Evolutionary conservation across 2,329 filamentous ascomycete species (phyloP), one percentile per base, ranked within the genome.

Genomic region (Domatiomyces globalis): DNA sequence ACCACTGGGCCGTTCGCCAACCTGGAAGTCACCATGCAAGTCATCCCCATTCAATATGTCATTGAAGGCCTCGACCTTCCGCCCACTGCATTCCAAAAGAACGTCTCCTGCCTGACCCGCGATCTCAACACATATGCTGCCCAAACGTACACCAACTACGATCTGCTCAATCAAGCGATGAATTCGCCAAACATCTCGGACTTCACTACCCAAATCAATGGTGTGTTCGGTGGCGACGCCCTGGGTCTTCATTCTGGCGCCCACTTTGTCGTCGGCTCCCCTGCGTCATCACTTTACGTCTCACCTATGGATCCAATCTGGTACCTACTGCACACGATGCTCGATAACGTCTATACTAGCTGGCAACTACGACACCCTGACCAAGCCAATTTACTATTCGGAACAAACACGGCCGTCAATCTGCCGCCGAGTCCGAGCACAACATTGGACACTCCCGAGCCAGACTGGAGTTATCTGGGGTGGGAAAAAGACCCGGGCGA

Each of bases 281-380:
- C 57, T 12, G 57, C 49, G 4, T 58, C 57, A 15, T 55, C 54
- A 44, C 56, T 61, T 19, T 62, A 57, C 43, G 57, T 58, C 7
- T 60, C 57, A 5, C 53, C 56, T 5, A 50, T 54, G 50, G 60
- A 62, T 50, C 60, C 60, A 1, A 58, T 60, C 46, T 62, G 57
- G 57, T 62, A 56, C 53, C 52, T 54, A 15, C 50, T 57, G 42
- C 60, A 62, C 42, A 49, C 56, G 22, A 58, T 60, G 50, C 47
- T 62, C 27, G 60, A 62, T 52, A 56, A 56, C 25, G 33, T 62
- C 22, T 62, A 60, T 50, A 55, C 54, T 12, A 55, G 54, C 25
- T 62, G 60, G 60, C 60, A 62, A 45, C 46, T 42, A 46, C 49
- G 51, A n/a, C 57, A 62, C 48, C 58, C 58, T 9, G 57, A 58